These are phyloP conservation scores for Gossypium raimondii DNA, from an alignment of 345 rosid genomes.

Conservation along the genomic window DNA sequence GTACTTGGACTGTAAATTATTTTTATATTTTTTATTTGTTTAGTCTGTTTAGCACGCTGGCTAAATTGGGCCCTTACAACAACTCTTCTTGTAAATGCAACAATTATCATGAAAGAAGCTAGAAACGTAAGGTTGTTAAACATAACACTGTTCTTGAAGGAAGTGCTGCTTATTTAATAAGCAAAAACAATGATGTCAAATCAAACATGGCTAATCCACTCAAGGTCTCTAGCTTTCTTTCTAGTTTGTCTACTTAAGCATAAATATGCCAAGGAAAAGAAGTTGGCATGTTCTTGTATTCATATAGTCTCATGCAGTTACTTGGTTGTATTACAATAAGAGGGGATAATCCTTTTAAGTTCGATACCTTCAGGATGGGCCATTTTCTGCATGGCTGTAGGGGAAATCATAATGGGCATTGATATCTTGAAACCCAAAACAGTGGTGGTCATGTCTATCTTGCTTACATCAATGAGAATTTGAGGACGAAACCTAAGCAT, in stretches of 20 bases:
- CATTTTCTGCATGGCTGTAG: slow-evolving; percentile 84
- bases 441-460: slow-evolving; percentile 65
- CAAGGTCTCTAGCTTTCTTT: background rate
- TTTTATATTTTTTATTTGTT: no score
- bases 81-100: background rate
- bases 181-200: background rate
- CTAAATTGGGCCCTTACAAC: no score
- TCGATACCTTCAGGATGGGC: slow-evolving; percentile 77
- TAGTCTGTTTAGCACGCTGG: no score
- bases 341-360: background rate
- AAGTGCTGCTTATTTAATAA: background rate
- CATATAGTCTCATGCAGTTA: background rate
- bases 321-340: background rate
- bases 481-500: slow-evolving; percentile 65
- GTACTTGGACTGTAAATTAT: no score
- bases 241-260: background rate
- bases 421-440: slow-evolving; percentile 78
- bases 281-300: background rate
- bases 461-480: slow-evolving; percentile 77
- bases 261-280: background rate
- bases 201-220: background rate
- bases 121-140: background rate
- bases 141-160: background rate
- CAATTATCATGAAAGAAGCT: background rate
- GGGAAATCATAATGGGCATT: slow-evolving; percentile 90